phyloP scores from a whole-genome alignment of 768 basidiomycete species.

The Auricularia heimuer region DNA sequence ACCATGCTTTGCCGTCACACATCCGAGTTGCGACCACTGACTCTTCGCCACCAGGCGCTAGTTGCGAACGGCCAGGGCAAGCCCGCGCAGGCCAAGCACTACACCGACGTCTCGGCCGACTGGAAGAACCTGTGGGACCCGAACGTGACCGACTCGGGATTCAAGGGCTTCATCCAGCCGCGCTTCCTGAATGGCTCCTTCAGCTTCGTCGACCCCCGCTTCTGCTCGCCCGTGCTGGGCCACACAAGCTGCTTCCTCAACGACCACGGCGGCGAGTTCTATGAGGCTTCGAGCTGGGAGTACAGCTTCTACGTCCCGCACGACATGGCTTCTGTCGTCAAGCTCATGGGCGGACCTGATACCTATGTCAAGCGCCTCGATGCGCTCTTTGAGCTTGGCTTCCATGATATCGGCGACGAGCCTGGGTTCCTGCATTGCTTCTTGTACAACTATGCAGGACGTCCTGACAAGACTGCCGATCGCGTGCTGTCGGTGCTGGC shows the following conservation, averaged over 20 bases:
- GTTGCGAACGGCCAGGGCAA: constrained; percentile 10
- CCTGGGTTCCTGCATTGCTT: constrained; percentile 1
- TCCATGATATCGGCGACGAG: constrained; percentile 6
- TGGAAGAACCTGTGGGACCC: constrained; percentile 13
- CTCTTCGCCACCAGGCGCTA: not conserved
- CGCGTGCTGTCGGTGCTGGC: constrained; percentile 9
- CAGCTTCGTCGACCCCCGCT: constrained; percentile 10
- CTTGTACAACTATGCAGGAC: constrained; percentile 14
- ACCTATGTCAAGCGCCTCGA: constrained; percentile 10
- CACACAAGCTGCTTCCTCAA: constrained; percentile 11
- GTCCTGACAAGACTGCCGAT: constrained; percentile 13
- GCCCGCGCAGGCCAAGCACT: constrained; percentile 2
- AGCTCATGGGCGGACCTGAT: constrained; percentile 9
- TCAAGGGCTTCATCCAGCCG: constrained; percentile 13
- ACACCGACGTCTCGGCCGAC: constrained; percentile 9
- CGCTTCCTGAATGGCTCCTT: constrained; percentile 10
- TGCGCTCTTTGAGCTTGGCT: constrained; percentile 10
- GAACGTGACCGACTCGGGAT: constrained; percentile 7
- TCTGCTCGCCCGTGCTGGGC: constrained; percentile 11
- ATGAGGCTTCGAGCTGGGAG: constrained; percentile 11
- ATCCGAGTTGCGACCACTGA: not conserved
- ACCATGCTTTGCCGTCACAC: not conserved
- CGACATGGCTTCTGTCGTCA: constrained; percentile 10
- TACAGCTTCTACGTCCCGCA: constrained; percentile 15
- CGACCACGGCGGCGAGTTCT: constrained; percentile 8